Evolutionary conservation across 2,329 filamentous ascomycete species (phyloP).

Genomic region (Byssothecium circinans): DNA sequence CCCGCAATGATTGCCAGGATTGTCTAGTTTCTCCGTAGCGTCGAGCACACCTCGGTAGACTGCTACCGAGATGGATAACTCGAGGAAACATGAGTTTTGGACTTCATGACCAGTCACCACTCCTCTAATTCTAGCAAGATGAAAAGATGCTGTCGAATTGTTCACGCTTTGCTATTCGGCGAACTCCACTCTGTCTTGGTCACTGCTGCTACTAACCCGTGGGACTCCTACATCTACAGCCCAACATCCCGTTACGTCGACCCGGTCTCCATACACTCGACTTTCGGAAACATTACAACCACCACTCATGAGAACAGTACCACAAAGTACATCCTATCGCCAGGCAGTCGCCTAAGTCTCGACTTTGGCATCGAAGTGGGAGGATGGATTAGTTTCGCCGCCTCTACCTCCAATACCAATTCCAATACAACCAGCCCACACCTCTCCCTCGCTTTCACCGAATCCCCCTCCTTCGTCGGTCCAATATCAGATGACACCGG

Average conservation of each 20-base stretch:
- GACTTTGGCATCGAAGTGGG: constrained; percentile 18
- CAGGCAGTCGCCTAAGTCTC: constrained; percentile 10
- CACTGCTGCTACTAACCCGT: constrained; percentile 5
- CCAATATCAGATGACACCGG: constrained; percentile 19
- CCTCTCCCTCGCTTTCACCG: constrained; percentile 15
- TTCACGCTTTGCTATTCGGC: background rate
- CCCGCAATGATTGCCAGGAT: background rate
- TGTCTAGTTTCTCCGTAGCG: background rate
- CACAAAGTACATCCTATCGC: constrained; percentile 1
- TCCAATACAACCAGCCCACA: constrained; percentile 3
- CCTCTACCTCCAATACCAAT: constrained; percentile 4
- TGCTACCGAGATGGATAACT: background rate
- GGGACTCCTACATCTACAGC: constrained; percentile 14
- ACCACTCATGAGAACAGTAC: constrained; percentile 6
- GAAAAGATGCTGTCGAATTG: background rate
- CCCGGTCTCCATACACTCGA: constrained; percentile 9
- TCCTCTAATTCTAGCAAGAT: background rate
- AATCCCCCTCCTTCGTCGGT: constrained; percentile 17
- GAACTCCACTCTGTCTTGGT: background rate
- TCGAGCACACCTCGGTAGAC: background rate
- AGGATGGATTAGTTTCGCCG: constrained; percentile 15
- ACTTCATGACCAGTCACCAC: background rate
- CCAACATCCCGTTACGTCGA: constrained; percentile 12
- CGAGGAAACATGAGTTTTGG: background rate
- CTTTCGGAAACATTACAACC: constrained; percentile 12